Evolutionary conservation across 2,329 filamentous ascomycete genomes (phyloP).

Genomic region (Penicillium freii): DNA sequence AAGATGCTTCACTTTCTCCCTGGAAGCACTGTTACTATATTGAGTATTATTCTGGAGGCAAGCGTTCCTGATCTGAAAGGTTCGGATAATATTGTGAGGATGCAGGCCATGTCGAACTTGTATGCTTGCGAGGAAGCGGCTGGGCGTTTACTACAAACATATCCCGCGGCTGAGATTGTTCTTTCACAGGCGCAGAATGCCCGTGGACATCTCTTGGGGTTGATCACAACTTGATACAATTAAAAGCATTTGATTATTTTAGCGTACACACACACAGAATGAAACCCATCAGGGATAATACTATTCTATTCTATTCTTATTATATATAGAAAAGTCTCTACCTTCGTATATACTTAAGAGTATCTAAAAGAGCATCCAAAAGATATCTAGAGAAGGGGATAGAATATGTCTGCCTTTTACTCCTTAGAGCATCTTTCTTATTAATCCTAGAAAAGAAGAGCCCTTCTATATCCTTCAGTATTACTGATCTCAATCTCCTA

Average conservation of each 20-base stretch:
- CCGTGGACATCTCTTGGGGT: conserved; percentile 5
- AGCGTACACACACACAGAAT: not conserved
- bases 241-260: not conserved
- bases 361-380: too few species aligned
- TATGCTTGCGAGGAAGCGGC: conserved; percentile 8
- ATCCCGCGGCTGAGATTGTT: conserved; percentile 13
- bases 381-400: too few species aligned
- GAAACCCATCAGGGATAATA: not conserved
- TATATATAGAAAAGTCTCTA: too few species aligned
- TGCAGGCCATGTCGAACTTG: conserved; percentile 9
- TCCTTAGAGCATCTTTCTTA: too few species aligned
- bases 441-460: too few species aligned
- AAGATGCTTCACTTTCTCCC: conserved; percentile 9
- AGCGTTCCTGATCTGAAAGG: conserved; percentile 5
- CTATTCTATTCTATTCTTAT: not conserved
- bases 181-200: conserved; percentile 10
- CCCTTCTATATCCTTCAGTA: too few species aligned
- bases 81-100: conserved; percentile 5
- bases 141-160: conserved; percentile 6
- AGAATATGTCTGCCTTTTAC: too few species aligned
- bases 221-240: not conserved
- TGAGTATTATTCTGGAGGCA: conserved; percentile 5
- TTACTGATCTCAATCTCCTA: too few species aligned
- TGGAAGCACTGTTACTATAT: conserved; percentile 4
- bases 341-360: too few species aligned